phyloP scores from a whole-genome alignment of 192 early-diverging fungal species.

The Linnemannia elongata region DNA sequence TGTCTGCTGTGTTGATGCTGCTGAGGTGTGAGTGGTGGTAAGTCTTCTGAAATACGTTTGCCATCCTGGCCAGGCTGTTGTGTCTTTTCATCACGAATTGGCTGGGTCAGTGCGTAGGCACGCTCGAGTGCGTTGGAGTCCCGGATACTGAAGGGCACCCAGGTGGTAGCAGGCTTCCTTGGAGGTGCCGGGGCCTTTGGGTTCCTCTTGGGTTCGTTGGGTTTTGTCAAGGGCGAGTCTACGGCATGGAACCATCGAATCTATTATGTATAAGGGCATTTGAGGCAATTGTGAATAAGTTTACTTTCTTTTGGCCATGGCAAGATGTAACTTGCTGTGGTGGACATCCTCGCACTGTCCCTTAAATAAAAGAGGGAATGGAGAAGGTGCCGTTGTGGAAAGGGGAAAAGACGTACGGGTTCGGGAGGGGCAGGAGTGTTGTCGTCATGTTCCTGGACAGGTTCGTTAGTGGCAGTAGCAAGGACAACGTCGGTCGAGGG shows the following conservation, averaged over 20 bases:
- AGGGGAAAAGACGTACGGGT: slow-evolving; percentile 17
- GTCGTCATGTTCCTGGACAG: slow-evolving; percentile 16
- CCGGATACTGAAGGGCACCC: slow-evolving; percentile 69
- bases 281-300: not conserved
- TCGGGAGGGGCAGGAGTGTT: slow-evolving; percentile 15
- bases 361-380: not conserved
- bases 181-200: slow-evolving; percentile 44
- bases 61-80: not conserved
- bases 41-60: not conserved
- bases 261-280: slow-evolving; percentile 7
- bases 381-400: too few relatives aligned
- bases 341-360: not conserved
- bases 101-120: slow-evolving; percentile 58
- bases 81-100: slow-evolving; percentile 13
- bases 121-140: slow-evolving; percentile 71
- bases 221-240: slow-evolving; percentile 57
- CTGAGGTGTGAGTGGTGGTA: not conserved
- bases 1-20: not conserved
- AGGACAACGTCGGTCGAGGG: not conserved
- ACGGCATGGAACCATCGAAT: slow-evolving; percentile 67
- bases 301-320: not conserved
- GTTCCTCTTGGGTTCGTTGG: slow-evolving; percentile 39
- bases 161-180: slow-evolving; percentile 57
- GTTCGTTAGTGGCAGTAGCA: not conserved
- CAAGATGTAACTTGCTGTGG: not conserved